Evolutionary conservation across 306 rosid species (phyloP).

Genomic region (Astragalus glycyphyllos): DNA sequence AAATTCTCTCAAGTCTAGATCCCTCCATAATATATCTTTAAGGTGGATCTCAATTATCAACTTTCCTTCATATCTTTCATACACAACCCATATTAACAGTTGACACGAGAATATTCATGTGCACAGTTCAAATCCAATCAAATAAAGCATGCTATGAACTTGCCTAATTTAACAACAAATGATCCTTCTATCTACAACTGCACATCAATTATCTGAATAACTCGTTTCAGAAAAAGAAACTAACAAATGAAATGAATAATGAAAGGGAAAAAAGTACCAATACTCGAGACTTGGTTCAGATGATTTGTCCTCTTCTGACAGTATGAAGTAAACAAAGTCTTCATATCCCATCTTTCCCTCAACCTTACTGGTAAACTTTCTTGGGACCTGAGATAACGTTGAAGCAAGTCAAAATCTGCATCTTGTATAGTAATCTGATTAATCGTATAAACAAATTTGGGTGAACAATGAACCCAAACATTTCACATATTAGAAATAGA

Average conservation of each 20-base stretch:
- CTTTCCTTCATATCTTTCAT: conserved; percentile 15
- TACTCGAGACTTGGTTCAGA: conserved; percentile 98
- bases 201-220: conserved; percentile 23
- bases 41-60: conserved; percentile 1
- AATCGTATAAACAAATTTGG: conserved; percentile 2
- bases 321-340: conserved; percentile 97
- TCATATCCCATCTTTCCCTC: conserved; percentile 99
- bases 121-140: conserved; percentile 18
- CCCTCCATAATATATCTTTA: background rate
- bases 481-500: conserved; percentile 19
- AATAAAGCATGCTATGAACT: conserved; percentile 24
- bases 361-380: conserved; percentile 94
- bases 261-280: conserved; percentile 66
- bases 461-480: conserved; percentile 23
- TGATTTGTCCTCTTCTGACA: conserved; percentile 95
- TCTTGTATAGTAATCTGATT: conserved; percentile 34
- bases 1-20: no score
- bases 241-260: conserved; percentile 34
- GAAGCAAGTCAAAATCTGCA: conserved; percentile 40
- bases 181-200: conserved; percentile 32
- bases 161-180: conserved; percentile 34
- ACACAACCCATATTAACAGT: background rate
- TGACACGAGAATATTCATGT: conserved; percentile 12
- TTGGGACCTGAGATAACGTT: conserved; percentile 66
- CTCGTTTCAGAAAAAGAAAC: conserved; percentile 34